Conservation (phyloP, 768 basidiomycete species). For the Mycena indigotica region DNA sequence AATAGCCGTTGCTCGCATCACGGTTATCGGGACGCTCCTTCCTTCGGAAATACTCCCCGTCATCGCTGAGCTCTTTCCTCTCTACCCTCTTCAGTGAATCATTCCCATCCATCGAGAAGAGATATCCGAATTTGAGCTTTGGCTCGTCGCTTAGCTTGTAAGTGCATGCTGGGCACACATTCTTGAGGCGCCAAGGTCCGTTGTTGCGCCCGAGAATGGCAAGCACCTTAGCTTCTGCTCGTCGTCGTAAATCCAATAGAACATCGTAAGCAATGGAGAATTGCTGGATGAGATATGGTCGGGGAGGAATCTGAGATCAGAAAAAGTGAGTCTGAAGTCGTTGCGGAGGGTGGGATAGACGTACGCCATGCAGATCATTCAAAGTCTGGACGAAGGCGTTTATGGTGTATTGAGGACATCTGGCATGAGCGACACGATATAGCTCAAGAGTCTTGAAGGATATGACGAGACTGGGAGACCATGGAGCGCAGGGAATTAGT, state of each 20-base stretch:
- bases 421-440: background rate
- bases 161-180: constrained; percentile 30
- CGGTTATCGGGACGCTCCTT: background rate
- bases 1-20: background rate
- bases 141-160: constrained; percentile 27
- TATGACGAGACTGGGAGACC: background rate
- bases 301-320: constrained; percentile 9
- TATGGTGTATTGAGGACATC: background rate
- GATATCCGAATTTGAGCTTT: constrained; percentile 16
- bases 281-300: constrained; percentile 16
- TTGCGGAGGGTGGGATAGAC: background rate
- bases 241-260: constrained; percentile 18
- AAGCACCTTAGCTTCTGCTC: constrained; percentile 7
- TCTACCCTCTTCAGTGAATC: constrained; percentile 22
- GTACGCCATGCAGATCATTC: background rate
- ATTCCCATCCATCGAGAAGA: constrained; percentile 30
- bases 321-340: background rate
- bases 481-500: background rate
- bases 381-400: background rate
- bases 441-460: background rate
- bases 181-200: constrained; percentile 24
- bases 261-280: constrained; percentile 23
- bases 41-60: background rate
- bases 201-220: constrained; percentile 20
- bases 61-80: background rate